Evolutionary conservation across 352 stramenopile genomes (phyloP), one percentile per base, ranked within the genome.

Genomic region (Pythium sukuiense): DNA sequence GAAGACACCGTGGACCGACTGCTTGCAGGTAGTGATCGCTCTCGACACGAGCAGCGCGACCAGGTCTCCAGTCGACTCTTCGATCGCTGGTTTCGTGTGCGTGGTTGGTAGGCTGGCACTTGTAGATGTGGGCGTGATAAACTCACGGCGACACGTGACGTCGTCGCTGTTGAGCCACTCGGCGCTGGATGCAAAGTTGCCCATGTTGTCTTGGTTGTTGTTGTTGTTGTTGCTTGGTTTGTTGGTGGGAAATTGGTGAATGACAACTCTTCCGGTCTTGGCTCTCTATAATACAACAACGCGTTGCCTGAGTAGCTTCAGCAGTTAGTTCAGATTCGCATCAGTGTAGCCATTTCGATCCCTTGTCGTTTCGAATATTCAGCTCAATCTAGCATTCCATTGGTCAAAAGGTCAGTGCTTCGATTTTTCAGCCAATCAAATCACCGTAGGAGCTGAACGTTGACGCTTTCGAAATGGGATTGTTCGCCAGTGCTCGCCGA

Each of bases 131-230:
- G 61, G 53, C 37, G 41, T 62, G 43, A 68, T 61, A 11, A 33
- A 57, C 7, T 59, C 46, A 16, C 55, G 55, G 6, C 6, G 18
- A 3, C 30, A 11, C 20, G n/a, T 45, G 14, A 39, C 29, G 33
- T 56, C 27, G 55, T 49, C 33, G 55, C 20, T 41, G 50, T 70
- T 43, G 45, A 67, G 35, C 59, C 65, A 66, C 24, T 66, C 59
- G 30, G 58, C 16, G 46, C 58, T 71, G 12, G 65, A 71, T 32
- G 65, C 65, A 58, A 71, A 71, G 65, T 71, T 71, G 65, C 65
- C 65, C 65, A 71, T 71, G 50, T 20, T 70, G 2, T 52, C 14
- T n/a, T 69, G 33, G 30, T 35, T 43, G 14, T 55, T 67, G 30
- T 41, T 61, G 37, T 55, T 61, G 41, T 8, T 49, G 49, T n/a